phyloP scores from a whole-genome alignment of 2,329 filamentous ascomycete species.

The Plenodomus lindquistii region DNA sequence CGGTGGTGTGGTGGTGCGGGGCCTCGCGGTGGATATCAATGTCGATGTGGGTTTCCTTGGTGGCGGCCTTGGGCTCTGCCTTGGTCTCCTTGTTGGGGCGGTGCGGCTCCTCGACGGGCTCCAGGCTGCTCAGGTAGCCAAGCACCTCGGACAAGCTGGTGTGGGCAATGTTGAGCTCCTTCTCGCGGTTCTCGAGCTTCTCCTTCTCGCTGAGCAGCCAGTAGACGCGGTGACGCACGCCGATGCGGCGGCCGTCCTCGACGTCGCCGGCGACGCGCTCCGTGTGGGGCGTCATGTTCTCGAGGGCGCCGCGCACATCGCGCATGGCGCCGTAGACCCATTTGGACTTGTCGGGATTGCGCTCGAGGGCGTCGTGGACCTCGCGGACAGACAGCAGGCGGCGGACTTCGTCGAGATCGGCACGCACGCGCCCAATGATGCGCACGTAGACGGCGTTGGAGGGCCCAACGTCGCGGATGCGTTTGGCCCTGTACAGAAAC shows the following conservation, averaged over 20 bases:
- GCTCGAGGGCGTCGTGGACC: conserved; percentile 43
- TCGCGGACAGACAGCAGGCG: conserved; percentile 43
- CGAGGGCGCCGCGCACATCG: conserved; percentile 42
- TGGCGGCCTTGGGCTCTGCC: conserved; percentile 21
- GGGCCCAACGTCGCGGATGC: conserved; percentile 41
- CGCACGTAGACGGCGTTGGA: conserved; percentile 46
- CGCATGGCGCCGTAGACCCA: conserved; percentile 45
- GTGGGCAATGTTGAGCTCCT: conserved; percentile 41
- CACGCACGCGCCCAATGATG: conserved; percentile 42
- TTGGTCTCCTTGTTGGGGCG: too few relatives aligned
- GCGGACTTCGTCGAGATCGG: conserved; percentile 44
- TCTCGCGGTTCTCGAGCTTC: conserved; percentile 44
- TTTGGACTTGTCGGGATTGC: conserved; percentile 42
- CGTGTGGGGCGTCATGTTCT: conserved; percentile 44
- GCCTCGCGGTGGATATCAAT: conserved; percentile 33
- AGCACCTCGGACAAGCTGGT: conserved; percentile 42
- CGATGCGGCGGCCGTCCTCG: conserved; percentile 40
- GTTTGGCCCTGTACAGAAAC: conserved; percentile 42
- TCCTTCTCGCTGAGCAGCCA: conserved; percentile 47
- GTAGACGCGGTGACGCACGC: conserved; percentile 42
- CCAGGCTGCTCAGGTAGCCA: conserved; percentile 39
- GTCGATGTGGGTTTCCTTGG: conserved; percentile 35
- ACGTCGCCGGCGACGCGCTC: conserved; percentile 41
- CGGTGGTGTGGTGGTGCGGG: conserved; percentile 24
- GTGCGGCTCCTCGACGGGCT: conserved; percentile 32